Evolutionary conservation across 2,329 filamentous ascomycete species (phyloP).

Genomic region (Colletotrichum cereale): DNA sequence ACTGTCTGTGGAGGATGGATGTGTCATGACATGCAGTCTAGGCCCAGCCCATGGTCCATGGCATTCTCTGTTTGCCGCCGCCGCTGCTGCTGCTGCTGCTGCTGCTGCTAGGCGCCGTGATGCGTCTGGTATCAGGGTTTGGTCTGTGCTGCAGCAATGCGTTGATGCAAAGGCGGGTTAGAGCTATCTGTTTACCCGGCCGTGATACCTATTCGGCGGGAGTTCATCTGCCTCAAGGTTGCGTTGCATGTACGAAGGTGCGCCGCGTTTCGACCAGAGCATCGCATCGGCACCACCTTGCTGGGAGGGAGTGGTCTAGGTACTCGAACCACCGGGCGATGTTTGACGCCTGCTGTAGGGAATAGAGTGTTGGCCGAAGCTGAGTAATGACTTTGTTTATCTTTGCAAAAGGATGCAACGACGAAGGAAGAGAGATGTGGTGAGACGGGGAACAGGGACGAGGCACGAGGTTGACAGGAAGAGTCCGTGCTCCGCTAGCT

Average conservation of each 20-base stretch:
- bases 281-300: neutral
- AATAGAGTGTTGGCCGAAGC: neutral
- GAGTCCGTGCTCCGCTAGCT: constrained; percentile 1
- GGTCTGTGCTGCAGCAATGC: constrained; percentile 2
- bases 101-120: neutral
- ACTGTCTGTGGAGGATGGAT: constrained; percentile 2
- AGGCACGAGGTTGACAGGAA: neutral
- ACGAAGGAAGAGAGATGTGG: neutral
- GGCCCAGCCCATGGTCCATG: constrained; percentile 14
- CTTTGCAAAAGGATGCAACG: neutral
- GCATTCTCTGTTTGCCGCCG: neutral
- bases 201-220: neutral
- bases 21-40: constrained; percentile 18
- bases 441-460: neutral
- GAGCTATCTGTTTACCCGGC: neutral
- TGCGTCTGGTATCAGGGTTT: neutral
- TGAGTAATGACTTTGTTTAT: neutral
- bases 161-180: neutral
- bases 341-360: neutral
- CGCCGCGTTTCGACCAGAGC: neutral
- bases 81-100: too few species aligned
- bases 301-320: neutral
- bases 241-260: constrained; percentile 9
- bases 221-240: neutral
- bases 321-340: neutral